Percentiles rank a stretch among this genome's conserved stretches.
phyloP scores from a whole-genome alignment of 2,329 filamentous ascomycete genomes.

The Lachnellula subtilissima region DNA sequence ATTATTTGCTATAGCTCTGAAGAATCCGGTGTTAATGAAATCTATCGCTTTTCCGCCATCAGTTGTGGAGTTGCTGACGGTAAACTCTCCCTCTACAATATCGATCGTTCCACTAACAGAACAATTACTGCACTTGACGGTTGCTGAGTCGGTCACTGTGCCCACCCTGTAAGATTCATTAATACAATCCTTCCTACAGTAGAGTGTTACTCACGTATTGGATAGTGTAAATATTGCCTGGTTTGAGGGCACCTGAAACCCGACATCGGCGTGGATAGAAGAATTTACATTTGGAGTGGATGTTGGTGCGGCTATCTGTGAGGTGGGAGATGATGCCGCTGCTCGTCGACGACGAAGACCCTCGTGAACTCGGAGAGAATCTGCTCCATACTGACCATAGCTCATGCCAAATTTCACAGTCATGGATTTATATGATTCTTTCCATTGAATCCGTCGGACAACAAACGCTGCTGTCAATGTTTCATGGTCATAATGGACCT shows the following conservation, averaged over 20 bases:
- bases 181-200: background rate
- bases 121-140: slow-evolving; percentile 10
- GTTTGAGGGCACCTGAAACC: background rate
- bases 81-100: slow-evolving; percentile 10
- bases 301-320: background rate
- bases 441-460: slow-evolving; percentile 7
- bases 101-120: slow-evolving; percentile 5
- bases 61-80: slow-evolving; percentile 2
- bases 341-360: slow-evolving; percentile 6
- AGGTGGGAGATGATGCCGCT: background rate
- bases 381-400: slow-evolving; percentile 1
- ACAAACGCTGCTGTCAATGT: slow-evolving; percentile 4
- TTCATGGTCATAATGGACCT: slow-evolving; percentile 6
- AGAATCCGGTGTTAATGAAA: slow-evolving; percentile 8
- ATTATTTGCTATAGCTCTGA: slow-evolving; percentile 8
- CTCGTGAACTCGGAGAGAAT: slow-evolving; percentile 10
- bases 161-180: background rate
- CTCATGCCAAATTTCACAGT: slow-evolving; percentile 15
- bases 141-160: background rate
- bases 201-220: background rate
- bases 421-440: slow-evolving; percentile 14
- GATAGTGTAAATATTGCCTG: background rate
- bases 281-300: background rate
- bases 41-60: slow-evolving; percentile 1
- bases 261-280: background rate